Conservation (phyloP, 768 basidiomycete species). For the Naganishia vaughanmartiniae region DNA sequence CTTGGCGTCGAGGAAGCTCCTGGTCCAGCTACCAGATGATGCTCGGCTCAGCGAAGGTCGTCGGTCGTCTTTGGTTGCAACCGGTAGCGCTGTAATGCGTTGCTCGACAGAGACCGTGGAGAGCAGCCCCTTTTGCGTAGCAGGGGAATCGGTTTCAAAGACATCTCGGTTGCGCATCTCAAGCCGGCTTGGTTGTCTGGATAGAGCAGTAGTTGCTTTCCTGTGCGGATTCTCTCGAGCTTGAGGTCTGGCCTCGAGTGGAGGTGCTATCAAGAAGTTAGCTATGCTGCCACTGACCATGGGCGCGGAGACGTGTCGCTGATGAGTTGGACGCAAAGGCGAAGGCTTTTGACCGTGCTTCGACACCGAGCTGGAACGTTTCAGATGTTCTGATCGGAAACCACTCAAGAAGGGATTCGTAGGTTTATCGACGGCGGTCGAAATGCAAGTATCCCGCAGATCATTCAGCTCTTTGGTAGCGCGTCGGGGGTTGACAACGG, state of each 20-base stretch:
- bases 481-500: background rate
- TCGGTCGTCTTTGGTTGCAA: background rate
- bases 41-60: background rate
- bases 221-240: background rate
- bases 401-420: slow-evolving; percentile 1
- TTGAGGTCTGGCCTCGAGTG: slow-evolving; percentile 1
- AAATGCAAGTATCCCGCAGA: background rate
- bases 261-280: slow-evolving; percentile 1
- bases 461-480: background rate
- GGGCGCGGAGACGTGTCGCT: slow-evolving; percentile 14
- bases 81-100: background rate
- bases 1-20: background rate
- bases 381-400: background rate
- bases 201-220: slow-evolving; percentile 6
- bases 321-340: slow-evolving; percentile 15
- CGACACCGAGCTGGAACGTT: background rate
- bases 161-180: background rate
- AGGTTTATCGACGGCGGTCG: background rate
- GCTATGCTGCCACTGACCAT: slow-evolving; percentile 20
- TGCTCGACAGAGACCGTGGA: background rate
- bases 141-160: background rate
- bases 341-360: background rate
- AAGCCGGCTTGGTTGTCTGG: slow-evolving; percentile 6
- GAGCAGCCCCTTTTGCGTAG: background rate
- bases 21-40: background rate